Conservation (phyloP, 2,329 filamentous ascomycete species). For the Colletotrichum salicis region DNA sequence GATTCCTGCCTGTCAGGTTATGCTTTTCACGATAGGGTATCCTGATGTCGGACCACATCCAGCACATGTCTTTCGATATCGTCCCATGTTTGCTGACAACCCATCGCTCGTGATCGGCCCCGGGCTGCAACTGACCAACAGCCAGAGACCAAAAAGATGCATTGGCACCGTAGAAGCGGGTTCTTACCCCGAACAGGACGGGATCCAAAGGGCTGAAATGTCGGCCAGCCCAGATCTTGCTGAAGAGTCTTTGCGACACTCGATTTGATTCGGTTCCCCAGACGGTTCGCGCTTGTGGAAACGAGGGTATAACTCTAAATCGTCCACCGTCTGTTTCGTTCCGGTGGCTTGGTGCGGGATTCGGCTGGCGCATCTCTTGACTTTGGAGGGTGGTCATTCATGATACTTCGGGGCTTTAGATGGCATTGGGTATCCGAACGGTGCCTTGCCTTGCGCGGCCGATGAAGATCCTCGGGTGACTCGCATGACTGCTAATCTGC, state of each 20-base stretch:
- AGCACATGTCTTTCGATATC: slow-evolving; percentile 29
- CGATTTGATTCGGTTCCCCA: background rate
- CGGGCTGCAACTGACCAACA: slow-evolving; percentile 1
- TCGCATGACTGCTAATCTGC: slow-evolving; percentile 28
- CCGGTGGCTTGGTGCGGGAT: background rate
- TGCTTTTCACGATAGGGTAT: slow-evolving; percentile 9
- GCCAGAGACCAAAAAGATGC: slow-evolving; percentile 6
- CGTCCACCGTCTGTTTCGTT: slow-evolving; percentile 9
- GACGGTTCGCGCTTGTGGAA: slow-evolving; percentile 30
- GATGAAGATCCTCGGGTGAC: slow-evolving; percentile 24
- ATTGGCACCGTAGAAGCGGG: background rate
- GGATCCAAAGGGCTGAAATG: slow-evolving; percentile 18
- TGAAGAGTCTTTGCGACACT: slow-evolving; percentile 10
- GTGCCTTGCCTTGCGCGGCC: slow-evolving; percentile 6
- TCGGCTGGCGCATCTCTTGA: slow-evolving; percentile 6
- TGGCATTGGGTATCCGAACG: background rate
- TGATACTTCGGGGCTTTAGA: slow-evolving; percentile 5
- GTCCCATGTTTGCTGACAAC: slow-evolving; percentile 23
- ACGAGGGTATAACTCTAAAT: slow-evolving; percentile 22
- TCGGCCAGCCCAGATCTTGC: slow-evolving; percentile 13
- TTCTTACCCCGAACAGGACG: background rate
- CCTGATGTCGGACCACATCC: slow-evolving; percentile 29
- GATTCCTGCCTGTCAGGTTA: background rate
- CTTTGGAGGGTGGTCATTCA: background rate
- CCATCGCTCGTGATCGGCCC: slow-evolving; percentile 28